Conservation (phyloP, 2,329 filamentous ascomycete genomes). For the Xylaria multiplex region DNA sequence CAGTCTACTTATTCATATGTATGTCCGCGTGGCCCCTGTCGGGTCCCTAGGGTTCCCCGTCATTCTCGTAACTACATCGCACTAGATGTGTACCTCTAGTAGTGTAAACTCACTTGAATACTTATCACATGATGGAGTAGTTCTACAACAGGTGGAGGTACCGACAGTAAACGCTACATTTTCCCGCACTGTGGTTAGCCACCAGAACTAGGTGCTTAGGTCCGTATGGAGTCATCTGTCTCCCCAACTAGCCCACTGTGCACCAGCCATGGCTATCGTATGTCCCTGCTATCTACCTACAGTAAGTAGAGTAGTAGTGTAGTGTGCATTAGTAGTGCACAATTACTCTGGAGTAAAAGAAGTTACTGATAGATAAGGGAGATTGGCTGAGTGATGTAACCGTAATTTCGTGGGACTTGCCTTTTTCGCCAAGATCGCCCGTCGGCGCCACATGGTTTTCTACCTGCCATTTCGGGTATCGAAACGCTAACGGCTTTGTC, state of each 20-base stretch:
- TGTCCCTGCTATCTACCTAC: background rate
- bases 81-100: background rate
- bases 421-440: conserved; percentile 31
- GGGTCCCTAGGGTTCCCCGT: conserved; percentile 5
- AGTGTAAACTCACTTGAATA: background rate
- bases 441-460: conserved; percentile 13
- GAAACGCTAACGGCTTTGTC: background rate
- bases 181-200: conserved; percentile 3
- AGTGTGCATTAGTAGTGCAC: no score
- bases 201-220: background rate
- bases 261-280: background rate
- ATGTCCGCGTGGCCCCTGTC: conserved; percentile 13
- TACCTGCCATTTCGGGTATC: conserved; percentile 29
- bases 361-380: conserved; percentile 26
- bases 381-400: conserved; percentile 25
- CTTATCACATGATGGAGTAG: background rate
- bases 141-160: background rate
- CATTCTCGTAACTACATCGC: conserved; percentile 2
- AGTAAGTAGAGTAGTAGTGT: no score
- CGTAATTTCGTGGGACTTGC: conserved; percentile 20
- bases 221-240: conserved; percentile 1
- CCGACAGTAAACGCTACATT: background rate
- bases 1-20: conserved; percentile 12
- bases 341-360: background rate
- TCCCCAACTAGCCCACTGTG: background rate